A percentile compares a stretch with the other conserved stretches of the same genome.
phyloP scores from a whole-genome alignment of 75 land plant genomes.

The Picea glauca region DNA sequence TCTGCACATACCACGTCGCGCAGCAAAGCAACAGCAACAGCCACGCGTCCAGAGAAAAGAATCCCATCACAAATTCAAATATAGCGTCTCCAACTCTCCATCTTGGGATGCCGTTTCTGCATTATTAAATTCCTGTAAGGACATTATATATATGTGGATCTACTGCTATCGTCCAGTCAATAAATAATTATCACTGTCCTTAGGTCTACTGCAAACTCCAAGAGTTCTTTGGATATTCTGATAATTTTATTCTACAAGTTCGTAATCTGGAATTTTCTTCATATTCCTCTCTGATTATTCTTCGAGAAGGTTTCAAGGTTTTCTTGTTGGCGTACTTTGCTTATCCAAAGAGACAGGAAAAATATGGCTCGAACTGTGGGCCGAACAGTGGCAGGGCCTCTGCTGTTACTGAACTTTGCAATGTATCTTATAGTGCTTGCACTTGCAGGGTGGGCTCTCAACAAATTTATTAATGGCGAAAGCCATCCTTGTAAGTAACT shows the following conservation, averaged over 20 bases:
- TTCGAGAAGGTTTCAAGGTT: not conserved
- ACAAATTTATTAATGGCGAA: slow-evolving; percentile 55
- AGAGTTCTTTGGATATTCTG: not conserved
- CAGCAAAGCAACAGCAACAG: not conserved
- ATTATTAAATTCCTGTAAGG: not conserved
- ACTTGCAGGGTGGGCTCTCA: slow-evolving; percentile 64
- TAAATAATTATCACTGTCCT: not conserved
- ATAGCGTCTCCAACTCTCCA: not conserved
- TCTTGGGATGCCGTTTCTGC: not conserved
- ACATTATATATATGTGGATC: not conserved
- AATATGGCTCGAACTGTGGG: slow-evolving; percentile 30
- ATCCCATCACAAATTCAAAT: not conserved
- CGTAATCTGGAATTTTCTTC: not conserved
- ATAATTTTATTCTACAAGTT: not conserved
- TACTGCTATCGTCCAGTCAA: not conserved
- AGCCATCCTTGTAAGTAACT: slow-evolving; percentile 37
- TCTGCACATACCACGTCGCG: no score
- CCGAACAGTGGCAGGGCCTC: slow-evolving; percentile 51
- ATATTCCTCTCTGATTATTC: not conserved
- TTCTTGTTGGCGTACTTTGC: not conserved
- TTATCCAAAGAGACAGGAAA: not conserved
- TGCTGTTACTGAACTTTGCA: slow-evolving; percentile 57
- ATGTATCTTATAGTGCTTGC: slow-evolving; percentile 56
- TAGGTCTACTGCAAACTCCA: not conserved
- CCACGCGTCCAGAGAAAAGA: not conserved